Conservation (phyloP, 1,139 yeast genomes). For the Debaryomyces fabryi region DNA sequence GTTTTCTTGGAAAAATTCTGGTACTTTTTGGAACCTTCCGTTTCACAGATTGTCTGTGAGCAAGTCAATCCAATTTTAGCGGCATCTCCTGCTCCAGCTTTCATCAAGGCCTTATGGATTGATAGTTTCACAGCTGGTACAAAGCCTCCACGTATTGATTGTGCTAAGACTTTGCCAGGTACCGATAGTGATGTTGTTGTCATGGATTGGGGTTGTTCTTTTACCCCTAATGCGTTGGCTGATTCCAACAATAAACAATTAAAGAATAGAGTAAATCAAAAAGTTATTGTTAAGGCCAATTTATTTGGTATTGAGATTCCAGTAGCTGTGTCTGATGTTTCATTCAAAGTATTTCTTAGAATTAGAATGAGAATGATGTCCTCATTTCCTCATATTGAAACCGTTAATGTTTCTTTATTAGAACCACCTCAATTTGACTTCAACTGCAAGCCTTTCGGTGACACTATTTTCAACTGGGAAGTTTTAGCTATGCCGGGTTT, state of each 20-base stretch:
- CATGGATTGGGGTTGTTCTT: slow-evolving; percentile 92
- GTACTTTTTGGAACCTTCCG: slow-evolving; percentile 87
- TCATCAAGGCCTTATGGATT: slow-evolving; percentile 79
- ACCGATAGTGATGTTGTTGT: slow-evolving; percentile 91
- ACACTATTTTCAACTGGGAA: slow-evolving; percentile 84
- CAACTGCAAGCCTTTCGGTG: slow-evolving; percentile 70
- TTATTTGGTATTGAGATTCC: slow-evolving; percentile 71
- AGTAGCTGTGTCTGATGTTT: slow-evolving; percentile 60
- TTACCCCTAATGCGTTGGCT: slow-evolving; percentile 85
- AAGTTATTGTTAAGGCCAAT: slow-evolving; percentile 65
- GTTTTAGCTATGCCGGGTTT: slow-evolving; percentile 85
- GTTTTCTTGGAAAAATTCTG: slow-evolving; percentile 86
- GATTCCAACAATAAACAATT: slow-evolving; percentile 84
- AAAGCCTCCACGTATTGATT: slow-evolving; percentile 91
- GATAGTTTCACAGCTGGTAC: slow-evolving; percentile 91
- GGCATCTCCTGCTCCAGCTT: slow-evolving; percentile 76
- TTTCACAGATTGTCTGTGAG: slow-evolving; percentile 81
- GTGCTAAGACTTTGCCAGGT: slow-evolving; percentile 83
- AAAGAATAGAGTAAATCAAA: slow-evolving; percentile 81
- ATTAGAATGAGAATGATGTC: slow-evolving; percentile 87
- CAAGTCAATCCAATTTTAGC: slow-evolving; percentile 82
- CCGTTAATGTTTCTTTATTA: slow-evolving; percentile 79
- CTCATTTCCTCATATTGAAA: slow-evolving; percentile 89
- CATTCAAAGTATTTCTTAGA: slow-evolving; percentile 70
- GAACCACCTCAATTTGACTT: slow-evolving; percentile 90